Percentiles rank a stretch among this genome's conserved stretches.
Conservation (phyloP, 2,329 filamentous ascomycete species). For the Sarocladium oryzae region DNA sequence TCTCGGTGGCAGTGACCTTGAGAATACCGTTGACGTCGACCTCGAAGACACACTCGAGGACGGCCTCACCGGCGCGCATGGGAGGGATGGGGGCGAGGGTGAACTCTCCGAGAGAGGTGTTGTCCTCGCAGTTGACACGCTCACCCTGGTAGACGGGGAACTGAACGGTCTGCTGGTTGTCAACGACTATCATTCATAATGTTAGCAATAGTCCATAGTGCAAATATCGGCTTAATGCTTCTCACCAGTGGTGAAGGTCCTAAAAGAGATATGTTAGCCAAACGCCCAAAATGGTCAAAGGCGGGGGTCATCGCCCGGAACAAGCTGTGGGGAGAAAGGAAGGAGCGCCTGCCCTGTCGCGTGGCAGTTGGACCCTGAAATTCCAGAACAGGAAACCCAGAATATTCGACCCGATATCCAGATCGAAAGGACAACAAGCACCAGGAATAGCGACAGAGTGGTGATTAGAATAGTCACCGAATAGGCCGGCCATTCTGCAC, state of each 20-base stretch:
- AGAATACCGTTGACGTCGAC: slow-evolving; percentile 99
- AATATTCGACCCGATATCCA: no score
- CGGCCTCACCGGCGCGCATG: slow-evolving; percentile 86
- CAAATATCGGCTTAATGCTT: background rate
- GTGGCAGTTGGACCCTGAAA: background rate
- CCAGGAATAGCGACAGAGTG: no score
- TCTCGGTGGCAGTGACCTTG: slow-evolving; percentile 98
- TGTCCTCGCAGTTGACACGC: slow-evolving; percentile 96
- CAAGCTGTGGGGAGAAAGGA: background rate
- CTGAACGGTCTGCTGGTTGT: slow-evolving; percentile 71
- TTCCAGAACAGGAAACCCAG: background rate
- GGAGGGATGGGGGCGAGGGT: slow-evolving; percentile 82
- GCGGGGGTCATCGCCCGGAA: background rate
- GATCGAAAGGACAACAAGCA: no score
- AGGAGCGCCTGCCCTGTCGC: background rate
- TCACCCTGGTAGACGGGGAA: slow-evolving; percentile 96
- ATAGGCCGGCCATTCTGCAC: background rate
- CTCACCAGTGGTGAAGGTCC: slow-evolving; percentile 72
- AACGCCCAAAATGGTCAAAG: background rate
- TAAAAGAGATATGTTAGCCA: slow-evolving; percentile 5
- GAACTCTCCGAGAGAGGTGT: slow-evolving; percentile 96
- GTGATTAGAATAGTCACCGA: background rate
- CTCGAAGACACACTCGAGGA: slow-evolving; percentile 97
- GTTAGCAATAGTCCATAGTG: background rate
- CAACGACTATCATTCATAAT: slow-evolving; percentile 38